Conservation (phyloP, 2,329 filamentous ascomycete genomes). For the Hyphodiscus sp. region DNA sequence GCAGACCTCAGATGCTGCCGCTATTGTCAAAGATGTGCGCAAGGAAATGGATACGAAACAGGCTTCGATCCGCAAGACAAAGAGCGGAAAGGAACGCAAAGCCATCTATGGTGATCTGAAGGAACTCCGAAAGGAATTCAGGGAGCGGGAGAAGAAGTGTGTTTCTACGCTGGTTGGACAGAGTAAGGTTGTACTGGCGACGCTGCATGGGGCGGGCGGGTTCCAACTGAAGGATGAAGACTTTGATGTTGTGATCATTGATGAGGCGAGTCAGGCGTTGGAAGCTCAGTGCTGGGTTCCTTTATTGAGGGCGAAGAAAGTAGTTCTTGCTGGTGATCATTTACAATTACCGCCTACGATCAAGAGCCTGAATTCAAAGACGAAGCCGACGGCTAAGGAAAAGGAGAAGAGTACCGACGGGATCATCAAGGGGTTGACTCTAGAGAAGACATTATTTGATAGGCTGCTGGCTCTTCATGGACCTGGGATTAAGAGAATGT, state of each 20-base stretch:
- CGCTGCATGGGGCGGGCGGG: constrained; percentile 85
- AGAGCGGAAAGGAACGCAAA: constrained; percentile 69
- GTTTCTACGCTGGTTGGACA: constrained; percentile 66
- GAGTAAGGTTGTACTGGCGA: constrained; percentile 86
- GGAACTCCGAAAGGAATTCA: constrained; percentile 80
- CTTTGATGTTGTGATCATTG: constrained; percentile 93
- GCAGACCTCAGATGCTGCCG: constrained; percentile 80
- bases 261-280: constrained; percentile 91
- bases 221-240: constrained; percentile 70
- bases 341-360: constrained; percentile 91
- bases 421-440: constrained; percentile 47
- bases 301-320: constrained; percentile 71
- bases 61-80: constrained; percentile 79
- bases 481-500: constrained; percentile 79
- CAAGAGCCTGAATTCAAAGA: constrained; percentile 63
- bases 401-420: constrained; percentile 33
- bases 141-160: constrained; percentile 76
- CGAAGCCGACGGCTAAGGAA: constrained; percentile 27
- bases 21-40: constrained; percentile 83
- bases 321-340: constrained; percentile 89
- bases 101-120: constrained; percentile 81
- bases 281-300: constrained; percentile 98
- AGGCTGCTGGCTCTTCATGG: constrained; percentile 78
- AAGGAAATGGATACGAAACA: constrained; percentile 92
- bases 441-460: constrained; percentile 93